These are phyloP conservation scores for Zancudomyces culisetae DNA, from an alignment of 371 early-diverging fungal genomes.

Conservation along the genomic window DNA sequence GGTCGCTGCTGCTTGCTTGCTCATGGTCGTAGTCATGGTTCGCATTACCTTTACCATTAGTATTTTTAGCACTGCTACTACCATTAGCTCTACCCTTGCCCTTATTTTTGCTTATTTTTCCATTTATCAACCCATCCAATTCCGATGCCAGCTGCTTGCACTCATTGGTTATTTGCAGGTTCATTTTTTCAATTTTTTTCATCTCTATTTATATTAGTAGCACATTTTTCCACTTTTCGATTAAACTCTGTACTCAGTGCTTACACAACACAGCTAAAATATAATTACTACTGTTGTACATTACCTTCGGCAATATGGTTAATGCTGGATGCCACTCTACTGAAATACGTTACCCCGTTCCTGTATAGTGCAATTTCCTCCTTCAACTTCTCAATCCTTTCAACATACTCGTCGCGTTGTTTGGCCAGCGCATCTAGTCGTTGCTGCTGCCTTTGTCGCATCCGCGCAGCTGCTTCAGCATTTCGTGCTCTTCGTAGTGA, in stretches of 20 bases:
- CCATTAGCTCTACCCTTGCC: no score
- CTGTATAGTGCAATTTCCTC: not conserved
- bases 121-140: not conserved
- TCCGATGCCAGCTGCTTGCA: not conserved
- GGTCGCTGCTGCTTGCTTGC: no score
- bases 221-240: no score
- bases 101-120: not conserved
- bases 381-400: not conserved
- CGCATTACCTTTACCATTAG: no score
- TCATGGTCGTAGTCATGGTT: no score
- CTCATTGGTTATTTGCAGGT: not conserved
- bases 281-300: not conserved
- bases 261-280: no score
- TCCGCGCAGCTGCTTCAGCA: not conserved
- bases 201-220: not conserved
- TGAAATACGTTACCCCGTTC: not conserved
- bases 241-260: no score
- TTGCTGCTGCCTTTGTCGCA: not conserved
- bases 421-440: not conserved
- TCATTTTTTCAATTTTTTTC: not conserved
- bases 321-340: no score
- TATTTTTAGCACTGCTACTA: no score
- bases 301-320: no score
- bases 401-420: not conserved
- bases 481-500: not conserved